Evolutionary conservation across 371 early-diverging fungal species (phyloP).

Genomic region (Rhizomucor miehei): DNA sequence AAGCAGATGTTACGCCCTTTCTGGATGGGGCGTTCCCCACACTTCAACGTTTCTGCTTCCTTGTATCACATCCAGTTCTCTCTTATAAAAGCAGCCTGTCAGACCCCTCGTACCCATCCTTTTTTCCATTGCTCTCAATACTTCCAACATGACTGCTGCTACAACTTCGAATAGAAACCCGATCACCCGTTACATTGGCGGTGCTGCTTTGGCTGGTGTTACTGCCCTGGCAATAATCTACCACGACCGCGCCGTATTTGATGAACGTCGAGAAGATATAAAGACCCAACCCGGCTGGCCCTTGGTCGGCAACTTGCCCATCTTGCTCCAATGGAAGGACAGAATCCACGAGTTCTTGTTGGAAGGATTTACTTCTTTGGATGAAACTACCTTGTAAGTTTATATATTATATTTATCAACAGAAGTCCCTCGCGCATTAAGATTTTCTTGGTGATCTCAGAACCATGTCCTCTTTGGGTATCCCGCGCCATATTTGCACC

Average conservation of each 20-base stretch:
- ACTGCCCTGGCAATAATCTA: constrained; percentile 21
- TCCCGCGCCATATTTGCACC: constrained; percentile 28
- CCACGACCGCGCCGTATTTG: constrained; percentile 27
- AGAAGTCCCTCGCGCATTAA: not conserved
- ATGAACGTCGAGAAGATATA: constrained; percentile 16
- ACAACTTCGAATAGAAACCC: not conserved
- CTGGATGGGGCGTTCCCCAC: no score
- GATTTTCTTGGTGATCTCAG: constrained; percentile 13
- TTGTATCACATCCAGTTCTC: no score
- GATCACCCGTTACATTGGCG: not conserved
- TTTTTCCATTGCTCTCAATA: not conserved
- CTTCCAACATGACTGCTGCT: not conserved
- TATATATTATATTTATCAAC: not conserved
- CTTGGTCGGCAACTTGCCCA: constrained; percentile 23
- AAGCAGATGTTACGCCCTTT: no score
- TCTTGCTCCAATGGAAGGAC: constrained; percentile 17
- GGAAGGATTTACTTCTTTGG: constrained; percentile 15
- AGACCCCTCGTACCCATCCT: no score
- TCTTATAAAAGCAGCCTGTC: no score
- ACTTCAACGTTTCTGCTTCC: no score
- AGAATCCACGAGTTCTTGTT: constrained; percentile 21
- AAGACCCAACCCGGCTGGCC: constrained; percentile 22
- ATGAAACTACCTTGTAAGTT: constrained; percentile 20
- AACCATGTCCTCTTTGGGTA: constrained; percentile 25
- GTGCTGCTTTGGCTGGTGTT: constrained; percentile 20